These are phyloP conservation scores for Phytophthora kernoviae DNA, from an alignment of 352 stramenopile genomes.

Conservation along the genomic window DNA sequence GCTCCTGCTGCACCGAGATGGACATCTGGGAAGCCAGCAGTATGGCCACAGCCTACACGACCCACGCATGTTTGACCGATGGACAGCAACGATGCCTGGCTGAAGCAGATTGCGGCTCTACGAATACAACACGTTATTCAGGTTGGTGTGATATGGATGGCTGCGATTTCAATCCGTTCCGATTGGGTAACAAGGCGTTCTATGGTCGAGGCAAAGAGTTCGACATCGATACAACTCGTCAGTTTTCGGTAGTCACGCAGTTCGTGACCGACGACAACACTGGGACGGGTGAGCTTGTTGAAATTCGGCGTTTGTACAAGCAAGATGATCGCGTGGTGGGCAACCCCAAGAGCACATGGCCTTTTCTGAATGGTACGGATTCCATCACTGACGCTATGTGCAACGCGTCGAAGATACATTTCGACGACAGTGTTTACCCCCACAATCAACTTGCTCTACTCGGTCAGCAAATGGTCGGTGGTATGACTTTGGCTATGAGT, in stretches of 20 bases:
- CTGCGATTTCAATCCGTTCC: constrained; percentile 63
- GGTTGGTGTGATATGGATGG: constrained; percentile 66
- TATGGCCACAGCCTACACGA: constrained; percentile 19
- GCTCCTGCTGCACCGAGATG: constrained; percentile 52
- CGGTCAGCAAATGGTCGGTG: constrained; percentile 40
- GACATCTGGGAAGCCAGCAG: constrained; percentile 52
- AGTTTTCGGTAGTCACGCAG: constrained; percentile 63
- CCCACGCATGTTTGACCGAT: constrained; percentile 42
- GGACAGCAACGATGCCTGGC: constrained; percentile 31
- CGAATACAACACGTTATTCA: constrained; percentile 37
- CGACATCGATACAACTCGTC: constrained; percentile 51
- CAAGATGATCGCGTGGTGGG: constrained; percentile 40
- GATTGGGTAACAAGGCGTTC: constrained; percentile 56
- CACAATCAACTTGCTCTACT: constrained; percentile 48
- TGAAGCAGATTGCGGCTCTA: constrained; percentile 39
- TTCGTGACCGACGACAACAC: constrained; percentile 61
- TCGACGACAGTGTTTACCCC: constrained; percentile 40
- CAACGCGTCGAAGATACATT: constrained; percentile 38
- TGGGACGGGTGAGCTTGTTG: constrained; percentile 39
- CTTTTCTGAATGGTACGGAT: constrained; percentile 14
- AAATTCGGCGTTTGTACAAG: constrained; percentile 65
- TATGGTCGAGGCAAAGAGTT: constrained; percentile 50
- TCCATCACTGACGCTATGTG: constrained; percentile 56
- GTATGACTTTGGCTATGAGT: constrained; percentile 65
- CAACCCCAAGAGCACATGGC: constrained; percentile 33